These are phyloP conservation scores for Tetrapyrgos nigripes DNA, from an alignment of 1,284 basidiomycete genomes.

Conservation along the genomic window DNA sequence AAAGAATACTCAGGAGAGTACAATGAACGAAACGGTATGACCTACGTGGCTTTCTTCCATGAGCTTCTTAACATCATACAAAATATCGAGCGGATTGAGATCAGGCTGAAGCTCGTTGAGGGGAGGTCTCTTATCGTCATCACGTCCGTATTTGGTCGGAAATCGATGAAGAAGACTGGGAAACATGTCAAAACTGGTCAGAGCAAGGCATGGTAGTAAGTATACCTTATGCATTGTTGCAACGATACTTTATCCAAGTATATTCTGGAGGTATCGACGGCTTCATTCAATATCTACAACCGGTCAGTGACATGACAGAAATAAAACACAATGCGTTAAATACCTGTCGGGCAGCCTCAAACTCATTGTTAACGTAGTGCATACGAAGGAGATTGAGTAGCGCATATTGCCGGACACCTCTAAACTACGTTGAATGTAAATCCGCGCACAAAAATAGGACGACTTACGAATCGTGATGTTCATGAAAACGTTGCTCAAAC, in stretches of 20 bases:
- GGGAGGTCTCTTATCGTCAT: constrained; percentile 51
- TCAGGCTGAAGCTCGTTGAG: constrained; percentile 81
- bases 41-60: constrained; percentile 60
- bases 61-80: constrained; percentile 74
- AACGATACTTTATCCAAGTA: constrained; percentile 72
- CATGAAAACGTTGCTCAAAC: constrained; percentile 84
- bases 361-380: constrained; percentile 75
- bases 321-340: constrained; percentile 6
- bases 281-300: constrained; percentile 73
- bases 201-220: constrained; percentile 17
- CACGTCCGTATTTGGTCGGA: constrained; percentile 44
- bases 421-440: constrained; percentile 33
- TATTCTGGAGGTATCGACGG: constrained; percentile 75
- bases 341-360: constrained; percentile 71
- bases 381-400: constrained; percentile 78
- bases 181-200: constrained; percentile 13
- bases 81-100: constrained; percentile 75
- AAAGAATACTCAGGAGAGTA: background rate
- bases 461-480: constrained; percentile 76
- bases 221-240: constrained; percentile 79
- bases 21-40: constrained; percentile 7
- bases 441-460: background rate
- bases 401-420: constrained; percentile 79
- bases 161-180: constrained; percentile 73
- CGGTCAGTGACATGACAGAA: constrained; percentile 11